Evolutionary conservation across 352 stramenopile genomes (phyloP), one percentile per base, ranked within the genome.

Genomic region (Phytophthora megakarya): DNA sequence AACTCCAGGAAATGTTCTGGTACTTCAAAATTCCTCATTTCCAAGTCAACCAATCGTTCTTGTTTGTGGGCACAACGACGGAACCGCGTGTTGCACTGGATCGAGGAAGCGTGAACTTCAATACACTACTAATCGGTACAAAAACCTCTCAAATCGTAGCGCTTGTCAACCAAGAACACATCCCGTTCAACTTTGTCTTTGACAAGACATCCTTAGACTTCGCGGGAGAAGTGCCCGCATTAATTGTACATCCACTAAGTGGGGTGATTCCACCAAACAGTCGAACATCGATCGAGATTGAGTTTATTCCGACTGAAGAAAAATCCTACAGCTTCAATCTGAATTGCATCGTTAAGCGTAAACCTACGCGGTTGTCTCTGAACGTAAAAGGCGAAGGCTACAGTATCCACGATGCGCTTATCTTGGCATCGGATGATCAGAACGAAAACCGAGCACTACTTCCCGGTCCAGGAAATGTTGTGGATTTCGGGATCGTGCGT

Each of bases 311-410:
- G 11, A 84, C 67, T 0, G 90, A 97, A 51, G 95, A 98, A 56
- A 97, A 97, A 57, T 78, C 80, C 5, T 95, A 98, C 77, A 98
- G 93, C 57, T 96, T 97, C 49, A 98, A 98, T 40, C 48, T 98
- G 21, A 88, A 81, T 48, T 98, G 94, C 47, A 84, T 90, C 45
- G 72, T 98, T 49, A 93, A 96, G 57, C 90, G 95, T 19, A 98
- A 98, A 62, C 93, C 92, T 0, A 87, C 86, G 9, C 88, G 92
- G 26, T 65, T 98, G 2, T 94, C 84, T 23, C 73, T 98, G 18
- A 98, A 98, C 61, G 76, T 98, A 28, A 98, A 98, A 71, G 95
- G 95, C 32, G 95, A 98, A 63, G 95, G 95, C 6, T 98, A 97
- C 62, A 92, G 86, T 37, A 96, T 98, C 39, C 91, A 97, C 63